A percentile compares a stretch with the other conserved stretches of the same genome.
Evolutionary conservation across 768 basidiomycete genomes (phyloP).

Genomic region (Psilocybe sp.): DNA sequence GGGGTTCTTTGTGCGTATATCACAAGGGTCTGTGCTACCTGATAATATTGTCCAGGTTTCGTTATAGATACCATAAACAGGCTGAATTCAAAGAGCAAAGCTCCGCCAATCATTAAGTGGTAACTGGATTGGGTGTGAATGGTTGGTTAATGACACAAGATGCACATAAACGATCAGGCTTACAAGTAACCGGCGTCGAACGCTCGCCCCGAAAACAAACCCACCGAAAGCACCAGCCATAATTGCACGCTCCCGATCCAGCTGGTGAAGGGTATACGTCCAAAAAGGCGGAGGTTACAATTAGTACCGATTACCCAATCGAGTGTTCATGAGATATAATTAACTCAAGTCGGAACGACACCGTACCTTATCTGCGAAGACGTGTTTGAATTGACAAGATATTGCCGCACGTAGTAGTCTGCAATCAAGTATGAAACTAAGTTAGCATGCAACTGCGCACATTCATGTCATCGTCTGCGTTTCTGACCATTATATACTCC

Average conservation of each 20-base stretch:
- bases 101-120: slow-evolving; percentile 41
- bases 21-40: too few relatives aligned
- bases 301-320: too few relatives aligned
- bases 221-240: slow-evolving; percentile 19
- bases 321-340: too few relatives aligned
- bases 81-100: slow-evolving; percentile 40
- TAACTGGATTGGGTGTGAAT: slow-evolving; percentile 27
- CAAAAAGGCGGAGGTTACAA: neutral
- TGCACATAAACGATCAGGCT: neutral
- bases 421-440: slow-evolving; percentile 1
- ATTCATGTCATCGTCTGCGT: slow-evolving; percentile 33
- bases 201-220: slow-evolving; percentile 20
- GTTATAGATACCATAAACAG: slow-evolving; percentile 47
- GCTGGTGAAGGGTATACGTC: slow-evolving; percentile 9
- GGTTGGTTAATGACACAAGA: neutral
- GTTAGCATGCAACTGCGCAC: slow-evolving; percentile 12
- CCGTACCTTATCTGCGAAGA: slow-evolving; percentile 24
- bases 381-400: slow-evolving; percentile 20
- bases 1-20: too few relatives aligned
- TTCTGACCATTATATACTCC: slow-evolving; percentile 26
- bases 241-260: slow-evolving; percentile 27
- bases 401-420: slow-evolving; percentile 30
- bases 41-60: slow-evolving; percentile 36
- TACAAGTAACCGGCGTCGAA: slow-evolving; percentile 27
- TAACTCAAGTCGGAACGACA: too few relatives aligned